Evolutionary conservation across 139 green algal genomes (phyloP), one percentile per base, ranked within the genome.

Genomic region (Astrephomene gubernaculifera): DNA sequence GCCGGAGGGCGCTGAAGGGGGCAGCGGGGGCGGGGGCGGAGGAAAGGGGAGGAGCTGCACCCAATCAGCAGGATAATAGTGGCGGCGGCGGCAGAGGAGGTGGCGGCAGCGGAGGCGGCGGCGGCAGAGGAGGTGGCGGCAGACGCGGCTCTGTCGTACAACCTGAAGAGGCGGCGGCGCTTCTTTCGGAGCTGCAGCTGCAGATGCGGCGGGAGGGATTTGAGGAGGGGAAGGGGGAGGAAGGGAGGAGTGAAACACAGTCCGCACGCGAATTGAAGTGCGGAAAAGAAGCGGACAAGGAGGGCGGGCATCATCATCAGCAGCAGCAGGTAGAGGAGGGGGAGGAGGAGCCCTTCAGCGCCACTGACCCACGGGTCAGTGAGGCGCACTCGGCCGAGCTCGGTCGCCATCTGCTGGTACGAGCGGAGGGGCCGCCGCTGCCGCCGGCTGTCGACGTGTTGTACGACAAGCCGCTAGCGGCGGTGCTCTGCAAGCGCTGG

Each of bases 401-500:
- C 0, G 71, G 86, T 7, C 79, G 80, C n/a, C 80, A 85, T 38
- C 36, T 87, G 10, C 63, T 69, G 12, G 84, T 78, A 17, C 49
- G 44, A 4, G 39, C 33, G 2, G 44, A 39, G 21, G 38, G n/a
- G 10, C 57, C 36, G 53, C 25, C 53, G 35, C 43, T 87, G 39
- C 57, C 75, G 8, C 81, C 83, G 0, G 87, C 79, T 0, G 5
- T 24, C 1, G 89, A 92, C 38, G 74, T 92, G 35, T 45, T 92
- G 64, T 45, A 12, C 52, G 89, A 92, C 33, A 21, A 22, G 54
- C 87, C 89, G 1, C 65, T 86, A 63, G 87, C 71, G 4, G 54
- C 61, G n/a, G 89, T 88, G 4, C 49, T 88, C 8, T 65, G 31
- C 52, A 92, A 92, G 83, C 39, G 24, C 41, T 76, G 68, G 44